Conservation (phyloP, 306 rosid species). For the Quercus agrifolia region DNA sequence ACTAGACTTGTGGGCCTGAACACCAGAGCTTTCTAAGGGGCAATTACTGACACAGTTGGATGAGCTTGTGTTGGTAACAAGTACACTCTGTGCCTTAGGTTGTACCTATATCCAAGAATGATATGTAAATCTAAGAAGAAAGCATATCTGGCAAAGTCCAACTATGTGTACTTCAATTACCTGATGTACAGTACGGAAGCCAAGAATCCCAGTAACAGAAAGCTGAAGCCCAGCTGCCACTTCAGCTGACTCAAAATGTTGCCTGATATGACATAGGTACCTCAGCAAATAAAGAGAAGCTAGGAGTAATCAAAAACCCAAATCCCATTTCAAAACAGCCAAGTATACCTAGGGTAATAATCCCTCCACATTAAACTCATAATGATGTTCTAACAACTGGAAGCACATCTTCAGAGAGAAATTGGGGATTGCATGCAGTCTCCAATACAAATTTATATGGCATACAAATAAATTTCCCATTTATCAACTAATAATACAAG, state of each 20-base stretch:
- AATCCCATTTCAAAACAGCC: conserved; percentile 5
- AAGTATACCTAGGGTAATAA: conserved; percentile 1
- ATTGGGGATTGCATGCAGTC: not conserved
- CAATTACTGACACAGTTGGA: conserved; percentile 24
- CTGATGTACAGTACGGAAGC: conserved; percentile 91
- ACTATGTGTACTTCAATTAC: conserved; percentile 30
- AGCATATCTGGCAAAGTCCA: conserved; percentile 1
- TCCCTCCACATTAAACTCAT: too few species aligned
- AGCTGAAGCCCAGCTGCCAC: conserved; percentile 79
- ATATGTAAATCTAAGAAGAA: conserved; percentile 21
- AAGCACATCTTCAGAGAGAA: not conserved
- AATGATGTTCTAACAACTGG: not conserved
- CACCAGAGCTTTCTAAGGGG: conserved; percentile 25
- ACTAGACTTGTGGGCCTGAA: conserved; percentile 32
- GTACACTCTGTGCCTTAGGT: conserved; percentile 94
- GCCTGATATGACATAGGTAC: conserved; percentile 47
- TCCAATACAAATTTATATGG: too few species aligned
- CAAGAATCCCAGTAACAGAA: conserved; percentile 88
- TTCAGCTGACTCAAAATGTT: conserved; percentile 81
- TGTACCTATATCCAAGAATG: conserved; percentile 52
- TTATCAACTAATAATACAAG: too few species aligned
- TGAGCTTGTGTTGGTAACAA: conserved; percentile 53
- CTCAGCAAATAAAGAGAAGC: conserved; percentile 23
- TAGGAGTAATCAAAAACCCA: conserved; percentile 12
- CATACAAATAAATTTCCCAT: too few species aligned